Evolutionary conservation across 192 early-diverging fungal species (phyloP).

Genomic region (Backusella luteola): DNA sequence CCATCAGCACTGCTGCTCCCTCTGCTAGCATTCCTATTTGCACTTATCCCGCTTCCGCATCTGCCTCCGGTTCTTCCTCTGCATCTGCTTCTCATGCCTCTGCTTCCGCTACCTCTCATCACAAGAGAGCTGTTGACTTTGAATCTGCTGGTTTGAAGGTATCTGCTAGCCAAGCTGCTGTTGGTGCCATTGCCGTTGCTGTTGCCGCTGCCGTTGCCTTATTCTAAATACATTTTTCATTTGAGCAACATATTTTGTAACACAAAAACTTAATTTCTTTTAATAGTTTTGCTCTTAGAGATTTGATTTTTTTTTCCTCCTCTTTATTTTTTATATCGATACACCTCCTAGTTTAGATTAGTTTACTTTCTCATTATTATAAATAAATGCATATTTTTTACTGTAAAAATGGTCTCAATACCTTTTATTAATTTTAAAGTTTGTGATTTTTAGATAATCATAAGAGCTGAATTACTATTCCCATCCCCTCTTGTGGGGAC

Average conservation of each 20-base stretch:
- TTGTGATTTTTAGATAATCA: no score
- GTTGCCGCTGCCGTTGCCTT: constrained; percentile 22
- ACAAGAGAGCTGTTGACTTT: not conserved
- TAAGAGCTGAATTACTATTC: no score
- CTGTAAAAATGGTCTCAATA: not conserved
- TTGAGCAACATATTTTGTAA: not conserved
- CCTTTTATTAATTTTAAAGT: no score
- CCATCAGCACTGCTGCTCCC: not conserved
- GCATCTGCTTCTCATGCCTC: not conserved
- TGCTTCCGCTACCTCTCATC: not conserved
- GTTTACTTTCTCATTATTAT: not conserved
- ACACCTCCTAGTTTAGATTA: not conserved
- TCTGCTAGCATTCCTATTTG: not conserved
- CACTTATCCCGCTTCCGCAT: constrained; percentile 11
- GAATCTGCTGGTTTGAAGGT: constrained; percentile 7
- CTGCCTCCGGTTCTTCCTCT: constrained; percentile 8
- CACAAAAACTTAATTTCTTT: not conserved
- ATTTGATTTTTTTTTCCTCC: not conserved
- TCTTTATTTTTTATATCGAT: not conserved
- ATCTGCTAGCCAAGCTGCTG: constrained; percentile 8
- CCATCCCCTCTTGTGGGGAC: no score
- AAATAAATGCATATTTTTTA: not conserved
- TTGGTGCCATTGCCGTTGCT: constrained; percentile 11
- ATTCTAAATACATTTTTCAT: constrained; percentile 1
- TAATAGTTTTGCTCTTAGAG: not conserved